Evolutionary conservation across 805 yeast species (phyloP), one percentile per base, ranked within the genome.

Genomic region (Kuraishia hungarica): DNA sequence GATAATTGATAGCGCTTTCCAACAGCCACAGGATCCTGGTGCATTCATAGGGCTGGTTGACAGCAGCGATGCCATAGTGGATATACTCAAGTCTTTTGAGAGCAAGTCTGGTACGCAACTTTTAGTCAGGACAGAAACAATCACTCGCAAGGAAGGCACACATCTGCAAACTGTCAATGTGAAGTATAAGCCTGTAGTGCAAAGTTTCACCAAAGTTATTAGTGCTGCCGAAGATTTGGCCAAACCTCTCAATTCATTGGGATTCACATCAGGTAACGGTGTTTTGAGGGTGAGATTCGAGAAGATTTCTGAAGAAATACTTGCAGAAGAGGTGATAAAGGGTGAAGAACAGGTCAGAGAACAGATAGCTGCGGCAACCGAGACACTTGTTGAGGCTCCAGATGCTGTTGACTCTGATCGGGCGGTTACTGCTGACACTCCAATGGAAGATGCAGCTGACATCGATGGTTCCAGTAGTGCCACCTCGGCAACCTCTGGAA

Each of bases 201-300:
- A 65, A 51, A 63, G 67, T 48, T 62, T 64, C 56, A 58, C 63
- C 26, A 60, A 59, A 15, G 54, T 59, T 3, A 19, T 66, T 43
- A 53, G 54, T 17, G 48, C 60, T 1, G 50, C 52, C 17, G 55
- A 60, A 4, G 69, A 66, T 7, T 54, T 65, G 15, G 43, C 54
- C 1, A 57, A 55, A 50, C 58, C 64, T 4, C 60, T 67, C 52
- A 61, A 58, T 39, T 59, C 60, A 19, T 55, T 62, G 26, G 70
- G 69, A 35, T 56, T 66, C n/a, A 55, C 51, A 19, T 53, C 52
- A 7, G 71, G 71, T 0, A 67, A 59, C 35, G 67, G 64, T 50
- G 57, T 67, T 1, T 35, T 69, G 23, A 58, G 72, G 22, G 50
- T 69, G 39, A 57, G 66, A 11, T 67, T 61, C 54, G 61, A 59